Conservation (phyloP, 2,329 filamentous ascomycete species). For the Dothiorella sarmentorum region DNA sequence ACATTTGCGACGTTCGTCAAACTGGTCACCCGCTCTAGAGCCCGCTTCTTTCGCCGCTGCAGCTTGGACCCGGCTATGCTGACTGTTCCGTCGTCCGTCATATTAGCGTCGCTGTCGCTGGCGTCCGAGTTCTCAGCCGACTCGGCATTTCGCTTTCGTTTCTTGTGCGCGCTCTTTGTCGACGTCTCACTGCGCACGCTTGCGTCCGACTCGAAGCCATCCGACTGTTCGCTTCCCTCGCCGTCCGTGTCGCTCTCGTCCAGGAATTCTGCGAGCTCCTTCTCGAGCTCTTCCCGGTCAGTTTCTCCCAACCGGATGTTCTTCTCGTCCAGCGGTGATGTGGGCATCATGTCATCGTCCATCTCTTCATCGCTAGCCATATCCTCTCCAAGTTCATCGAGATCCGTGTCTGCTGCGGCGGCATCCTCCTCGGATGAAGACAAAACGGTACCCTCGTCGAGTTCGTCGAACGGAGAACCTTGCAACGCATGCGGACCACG, state of each 20-base stretch:
- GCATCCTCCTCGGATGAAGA: slow-evolving; percentile 46
- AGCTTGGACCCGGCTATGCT: slow-evolving; percentile 37
- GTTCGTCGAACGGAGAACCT: slow-evolving; percentile 35
- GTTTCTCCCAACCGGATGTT: slow-evolving; percentile 41
- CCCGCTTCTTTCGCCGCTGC: slow-evolving; percentile 48
- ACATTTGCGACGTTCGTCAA: slow-evolving; percentile 42
- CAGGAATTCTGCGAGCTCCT: slow-evolving; percentile 72
- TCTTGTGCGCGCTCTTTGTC: slow-evolving; percentile 35
- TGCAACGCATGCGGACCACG: slow-evolving; percentile 23
- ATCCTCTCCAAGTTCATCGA: slow-evolving; percentile 27
- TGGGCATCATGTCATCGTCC: slow-evolving; percentile 16
- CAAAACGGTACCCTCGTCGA: slow-evolving; percentile 32
- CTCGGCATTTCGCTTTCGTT: slow-evolving; percentile 34
- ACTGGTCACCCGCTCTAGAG: slow-evolving; percentile 45
- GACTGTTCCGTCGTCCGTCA: slow-evolving; percentile 18
- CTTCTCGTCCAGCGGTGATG: slow-evolving; percentile 5
- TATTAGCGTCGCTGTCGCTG: slow-evolving; percentile 41
- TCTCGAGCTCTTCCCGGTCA: slow-evolving; percentile 43
- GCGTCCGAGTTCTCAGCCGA: slow-evolving; percentile 36
- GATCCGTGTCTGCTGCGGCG: slow-evolving; percentile 31
- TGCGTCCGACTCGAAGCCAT: slow-evolving; percentile 35
- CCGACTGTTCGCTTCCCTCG: slow-evolving; percentile 31
- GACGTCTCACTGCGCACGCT: slow-evolving; percentile 28
- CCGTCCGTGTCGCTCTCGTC: slow-evolving; percentile 45
- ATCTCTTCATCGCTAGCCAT: slow-evolving; percentile 31